Evolutionary conservation across 2,329 filamentous ascomycete species (phyloP).

Genomic region (Pseudocercospora fijiensis): DNA sequence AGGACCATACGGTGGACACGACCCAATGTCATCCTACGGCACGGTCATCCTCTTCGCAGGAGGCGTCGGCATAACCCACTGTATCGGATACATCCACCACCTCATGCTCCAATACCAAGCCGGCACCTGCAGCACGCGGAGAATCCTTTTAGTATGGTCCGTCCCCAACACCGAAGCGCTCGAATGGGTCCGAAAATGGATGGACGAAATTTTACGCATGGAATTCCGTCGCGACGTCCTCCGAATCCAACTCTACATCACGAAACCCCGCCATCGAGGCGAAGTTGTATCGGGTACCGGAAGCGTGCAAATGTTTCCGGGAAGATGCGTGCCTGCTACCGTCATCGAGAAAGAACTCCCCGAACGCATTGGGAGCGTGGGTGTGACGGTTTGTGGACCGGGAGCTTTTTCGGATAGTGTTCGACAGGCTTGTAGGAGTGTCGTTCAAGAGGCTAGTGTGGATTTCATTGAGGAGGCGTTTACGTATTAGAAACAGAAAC

Average conservation of each 20-base stretch:
- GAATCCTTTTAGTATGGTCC: slow-evolving; percentile 73
- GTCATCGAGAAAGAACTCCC: slow-evolving; percentile 59
- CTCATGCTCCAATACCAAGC: slow-evolving; percentile 67
- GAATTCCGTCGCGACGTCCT: slow-evolving; percentile 59
- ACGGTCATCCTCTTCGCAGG: slow-evolving; percentile 77
- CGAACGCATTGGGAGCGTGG: slow-evolving; percentile 49
- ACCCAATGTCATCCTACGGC: slow-evolving; percentile 71
- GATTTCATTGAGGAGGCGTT: slow-evolving; percentile 67
- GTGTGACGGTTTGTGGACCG: slow-evolving; percentile 63
- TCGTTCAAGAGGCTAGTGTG: slow-evolving; percentile 54
- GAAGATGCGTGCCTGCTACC: slow-evolving; percentile 56
- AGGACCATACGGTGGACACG: slow-evolving; percentile 72
- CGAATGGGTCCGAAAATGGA: slow-evolving; percentile 64
- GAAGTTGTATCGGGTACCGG: slow-evolving; percentile 58
- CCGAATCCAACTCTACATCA: slow-evolving; percentile 62
- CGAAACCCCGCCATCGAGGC: slow-evolving; percentile 55
- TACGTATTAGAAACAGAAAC: slow-evolving; percentile 42
- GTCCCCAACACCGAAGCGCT: slow-evolving; percentile 69
- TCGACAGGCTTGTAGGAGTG: slow-evolving; percentile 53
- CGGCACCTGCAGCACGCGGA: slow-evolving; percentile 68
- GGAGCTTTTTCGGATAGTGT: slow-evolving; percentile 64
- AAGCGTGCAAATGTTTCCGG: slow-evolving; percentile 62
- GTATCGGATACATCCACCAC: slow-evolving; percentile 71
- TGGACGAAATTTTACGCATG: slow-evolving; percentile 63
- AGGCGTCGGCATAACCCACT: slow-evolving; percentile 78